phyloP scores from a whole-genome alignment of 2,329 filamentous ascomycete species.

The Xylariales sp. region DNA sequence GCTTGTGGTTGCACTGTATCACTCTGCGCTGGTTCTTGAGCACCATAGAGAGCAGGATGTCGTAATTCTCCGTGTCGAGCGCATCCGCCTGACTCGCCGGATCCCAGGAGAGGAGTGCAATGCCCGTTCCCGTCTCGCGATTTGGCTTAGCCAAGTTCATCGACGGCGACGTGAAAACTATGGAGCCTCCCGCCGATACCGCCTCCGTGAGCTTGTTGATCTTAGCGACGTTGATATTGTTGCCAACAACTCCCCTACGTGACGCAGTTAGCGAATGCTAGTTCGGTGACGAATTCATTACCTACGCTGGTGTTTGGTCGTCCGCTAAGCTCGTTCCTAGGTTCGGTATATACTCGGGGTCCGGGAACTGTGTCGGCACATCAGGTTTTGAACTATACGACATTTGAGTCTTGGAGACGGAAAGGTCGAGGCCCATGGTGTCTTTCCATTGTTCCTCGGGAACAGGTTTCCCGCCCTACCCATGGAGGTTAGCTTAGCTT shows the following conservation, averaged over 20 bases:
- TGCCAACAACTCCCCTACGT: slow-evolving; percentile 29
- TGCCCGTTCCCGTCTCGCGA: slow-evolving; percentile 30
- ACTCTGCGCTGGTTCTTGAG: slow-evolving; percentile 30
- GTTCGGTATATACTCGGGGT: slow-evolving; percentile 30
- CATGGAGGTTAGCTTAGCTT: slow-evolving; percentile 16
- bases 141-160: slow-evolving; percentile 28
- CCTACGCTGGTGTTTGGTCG: slow-evolving; percentile 7
- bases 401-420: slow-evolving; percentile 36
- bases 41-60: slow-evolving; percentile 33
- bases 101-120: slow-evolving; percentile 34
- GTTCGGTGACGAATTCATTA: not conserved
- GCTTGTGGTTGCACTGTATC: slow-evolving; percentile 35
- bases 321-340: slow-evolving; percentile 25
- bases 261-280: not conserved
- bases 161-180: slow-evolving; percentile 32
- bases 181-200: slow-evolving; percentile 31
- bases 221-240: slow-evolving; percentile 30
- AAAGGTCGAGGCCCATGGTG: slow-evolving; percentile 29
- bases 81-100: slow-evolving; percentile 20
- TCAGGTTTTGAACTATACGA: slow-evolving; percentile 28
- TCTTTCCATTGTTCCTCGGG: slow-evolving; percentile 30
- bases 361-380: slow-evolving; percentile 9
- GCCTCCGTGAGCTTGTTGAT: slow-evolving; percentile 32
- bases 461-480: slow-evolving; percentile 26
- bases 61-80: slow-evolving; percentile 36